These are phyloP conservation scores for Diddensiella santjacobensis DNA, from an alignment of 805 yeast species.

Conservation along the genomic window DNA sequence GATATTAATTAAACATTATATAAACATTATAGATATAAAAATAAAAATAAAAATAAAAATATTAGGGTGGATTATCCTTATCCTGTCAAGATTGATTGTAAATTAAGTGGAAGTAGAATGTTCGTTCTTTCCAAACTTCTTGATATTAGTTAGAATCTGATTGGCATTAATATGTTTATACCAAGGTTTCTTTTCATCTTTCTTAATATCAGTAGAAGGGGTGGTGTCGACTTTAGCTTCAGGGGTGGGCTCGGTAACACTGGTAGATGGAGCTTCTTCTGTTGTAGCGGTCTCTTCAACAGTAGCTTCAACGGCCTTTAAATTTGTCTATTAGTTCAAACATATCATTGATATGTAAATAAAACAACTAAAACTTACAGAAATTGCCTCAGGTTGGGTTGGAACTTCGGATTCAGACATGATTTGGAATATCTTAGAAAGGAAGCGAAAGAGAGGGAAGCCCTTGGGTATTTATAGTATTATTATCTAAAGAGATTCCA, in stretches of 20 bases:
- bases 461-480: too few relatives aligned
- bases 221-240: constrained; percentile 13
- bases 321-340: too few relatives aligned
- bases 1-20: constrained; percentile 1
- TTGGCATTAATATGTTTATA: constrained; percentile 18
- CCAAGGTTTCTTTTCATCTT: constrained; percentile 22
- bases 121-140: constrained; percentile 30
- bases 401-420: neutral
- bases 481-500: too few relatives aligned
- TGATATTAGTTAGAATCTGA: constrained; percentile 22
- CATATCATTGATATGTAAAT: too few relatives aligned
- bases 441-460: too few relatives aligned
- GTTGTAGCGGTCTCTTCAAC: neutral
- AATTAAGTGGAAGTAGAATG: too few relatives aligned
- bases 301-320: neutral
- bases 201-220: constrained; percentile 6
- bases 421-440: too few relatives aligned
- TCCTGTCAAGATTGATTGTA: too few relatives aligned
- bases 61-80: too few relatives aligned
- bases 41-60: too few relatives aligned
- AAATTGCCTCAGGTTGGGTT: neutral
- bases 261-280: constrained; percentile 9
- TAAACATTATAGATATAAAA: too few relatives aligned
- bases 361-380: neutral
- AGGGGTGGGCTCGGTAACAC: constrained; percentile 10